Evolutionary conservation across 1,284 basidiomycete genomes (phyloP).

Genomic region (Ceratobasidium sp.): DNA sequence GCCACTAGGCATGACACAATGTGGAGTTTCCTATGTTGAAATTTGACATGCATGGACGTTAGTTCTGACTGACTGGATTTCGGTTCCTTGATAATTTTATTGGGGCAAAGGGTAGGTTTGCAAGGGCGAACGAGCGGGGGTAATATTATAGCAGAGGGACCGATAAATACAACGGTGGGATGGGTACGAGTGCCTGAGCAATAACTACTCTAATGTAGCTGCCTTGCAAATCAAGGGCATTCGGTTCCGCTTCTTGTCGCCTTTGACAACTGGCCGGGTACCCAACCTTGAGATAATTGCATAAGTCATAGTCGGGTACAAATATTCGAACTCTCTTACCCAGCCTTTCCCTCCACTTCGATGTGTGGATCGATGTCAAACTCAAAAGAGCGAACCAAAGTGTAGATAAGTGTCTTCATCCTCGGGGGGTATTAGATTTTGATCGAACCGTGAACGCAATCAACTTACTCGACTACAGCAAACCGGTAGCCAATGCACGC

Average conservation of each 20-base stretch:
- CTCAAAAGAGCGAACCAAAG: constrained; percentile 43
- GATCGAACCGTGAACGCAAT: not conserved
- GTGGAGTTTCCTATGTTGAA: too few species aligned
- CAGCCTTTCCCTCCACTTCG: constrained; percentile 33
- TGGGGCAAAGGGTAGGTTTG: too few species aligned
- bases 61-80: too few species aligned
- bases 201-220: too few species aligned
- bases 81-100: too few species aligned
- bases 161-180: too few species aligned
- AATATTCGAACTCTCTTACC: constrained; percentile 25
- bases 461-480: constrained; percentile 64
- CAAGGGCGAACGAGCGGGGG: too few species aligned
- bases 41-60: too few species aligned
- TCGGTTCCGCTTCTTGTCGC: constrained; percentile 6
- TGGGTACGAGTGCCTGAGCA: too few species aligned
- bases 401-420: constrained; percentile 46
- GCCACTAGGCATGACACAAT: too few species aligned
- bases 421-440: constrained; percentile 41
- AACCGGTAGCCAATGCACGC: constrained; percentile 75
- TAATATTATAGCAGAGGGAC: too few species aligned
- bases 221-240: constrained; percentile 19
- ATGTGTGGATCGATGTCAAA: constrained; percentile 41
- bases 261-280: constrained; percentile 21
- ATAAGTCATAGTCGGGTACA: not conserved
- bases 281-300: not conserved